Conservation (phyloP, 352 stramenopile genomes). For the Globisporangium recalcitrans region DNA sequence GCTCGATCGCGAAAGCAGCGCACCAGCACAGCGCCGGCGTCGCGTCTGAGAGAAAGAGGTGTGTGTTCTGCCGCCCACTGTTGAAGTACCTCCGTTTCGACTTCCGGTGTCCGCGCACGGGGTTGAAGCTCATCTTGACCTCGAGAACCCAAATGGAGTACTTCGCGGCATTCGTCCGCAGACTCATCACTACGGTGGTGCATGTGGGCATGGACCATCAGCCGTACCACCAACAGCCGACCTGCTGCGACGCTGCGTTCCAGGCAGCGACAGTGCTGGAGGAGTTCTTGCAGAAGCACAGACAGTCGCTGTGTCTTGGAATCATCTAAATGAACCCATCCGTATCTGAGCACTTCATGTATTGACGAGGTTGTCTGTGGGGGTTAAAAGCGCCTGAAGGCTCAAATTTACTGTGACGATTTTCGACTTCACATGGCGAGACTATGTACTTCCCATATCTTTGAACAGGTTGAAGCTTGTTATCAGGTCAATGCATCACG, state of each 20-base stretch:
- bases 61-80: neutral
- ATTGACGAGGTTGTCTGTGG: too few relatives aligned
- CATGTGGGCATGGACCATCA: neutral
- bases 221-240: neutral
- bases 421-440: too few relatives aligned
- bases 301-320: neutral
- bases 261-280: neutral
- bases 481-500: too few relatives aligned
- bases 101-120: neutral
- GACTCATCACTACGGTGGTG: neutral
- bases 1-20: neutral
- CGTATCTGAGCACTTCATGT: neutral
- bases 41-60: neutral
- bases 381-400: too few relatives aligned
- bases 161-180: neutral
- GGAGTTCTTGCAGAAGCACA: neutral
- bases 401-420: too few relatives aligned
- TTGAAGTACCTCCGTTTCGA: neutral
- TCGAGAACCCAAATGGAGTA: neutral
- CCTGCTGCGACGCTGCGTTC: neutral
- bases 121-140: neutral
- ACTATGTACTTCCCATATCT: too few relatives aligned
- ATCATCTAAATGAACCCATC: neutral
- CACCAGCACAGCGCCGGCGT: neutral
- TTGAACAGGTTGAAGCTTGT: too few relatives aligned